phyloP scores from a whole-genome alignment of 177 flowering plant species.

The Vitis hybrid region DNA sequence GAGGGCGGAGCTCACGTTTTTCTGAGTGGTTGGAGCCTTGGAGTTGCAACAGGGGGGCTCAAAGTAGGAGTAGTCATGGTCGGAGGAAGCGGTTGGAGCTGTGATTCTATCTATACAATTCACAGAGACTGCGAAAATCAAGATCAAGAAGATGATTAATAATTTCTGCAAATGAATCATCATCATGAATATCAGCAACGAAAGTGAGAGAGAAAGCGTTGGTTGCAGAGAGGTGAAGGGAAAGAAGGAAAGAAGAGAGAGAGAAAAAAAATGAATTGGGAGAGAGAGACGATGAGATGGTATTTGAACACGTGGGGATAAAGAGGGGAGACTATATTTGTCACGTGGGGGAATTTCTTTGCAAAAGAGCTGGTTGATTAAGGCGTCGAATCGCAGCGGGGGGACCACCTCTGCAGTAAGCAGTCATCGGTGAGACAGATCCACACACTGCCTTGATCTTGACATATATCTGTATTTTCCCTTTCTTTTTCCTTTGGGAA shows the following conservation, averaged over 20 bases:
- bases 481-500: background rate
- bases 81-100: background rate
- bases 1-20: slow-evolving; percentile 6
- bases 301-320: slow-evolving; percentile 8
- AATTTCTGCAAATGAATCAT: background rate
- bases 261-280: background rate
- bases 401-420: slow-evolving; percentile 1
- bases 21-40: background rate
- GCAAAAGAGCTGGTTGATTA: background rate
- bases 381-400: slow-evolving; percentile 12
- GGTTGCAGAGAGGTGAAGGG: background rate
- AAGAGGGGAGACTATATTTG: background rate
- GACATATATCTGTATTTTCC: background rate
- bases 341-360: slow-evolving; percentile 23
- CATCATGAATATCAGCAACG: background rate
- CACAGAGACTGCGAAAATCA: background rate
- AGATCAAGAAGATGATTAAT: slow-evolving; percentile 1
- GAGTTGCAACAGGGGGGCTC: background rate
- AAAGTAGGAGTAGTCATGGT: slow-evolving; percentile 6
- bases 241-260: slow-evolving; percentile 7
- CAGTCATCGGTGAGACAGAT: background rate
- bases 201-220: background rate
- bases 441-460: background rate
- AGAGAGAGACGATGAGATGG: background rate
- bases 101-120: background rate